phyloP scores from a whole-genome alignment of 371 early-diverging fungal genomes.

The Modicella reniformis region DNA sequence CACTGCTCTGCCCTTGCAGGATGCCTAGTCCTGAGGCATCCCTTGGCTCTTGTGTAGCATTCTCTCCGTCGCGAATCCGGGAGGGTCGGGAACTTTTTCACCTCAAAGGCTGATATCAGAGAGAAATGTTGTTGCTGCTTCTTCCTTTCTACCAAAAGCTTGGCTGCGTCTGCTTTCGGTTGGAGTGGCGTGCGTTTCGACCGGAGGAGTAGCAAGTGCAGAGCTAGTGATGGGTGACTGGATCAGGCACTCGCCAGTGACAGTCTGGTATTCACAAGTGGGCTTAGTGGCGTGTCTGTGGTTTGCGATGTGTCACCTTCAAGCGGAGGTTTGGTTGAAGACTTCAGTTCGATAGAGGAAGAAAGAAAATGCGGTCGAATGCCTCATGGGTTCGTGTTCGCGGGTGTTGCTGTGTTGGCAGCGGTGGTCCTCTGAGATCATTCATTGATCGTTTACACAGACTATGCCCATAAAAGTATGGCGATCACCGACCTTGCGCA shows the following conservation, averaged over 20 bases:
- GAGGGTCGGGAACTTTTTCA: not conserved
- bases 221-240: not conserved
- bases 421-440: no score
- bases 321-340: conserved; percentile 7
- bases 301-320: not conserved
- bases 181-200: not conserved
- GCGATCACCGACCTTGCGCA: no score
- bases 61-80: not conserved
- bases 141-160: conserved; percentile 21
- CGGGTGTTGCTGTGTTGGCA: not conserved
- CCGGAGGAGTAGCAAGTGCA: not conserved
- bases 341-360: conserved; percentile 43
- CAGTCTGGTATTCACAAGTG: not conserved
- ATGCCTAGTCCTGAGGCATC: not conserved
- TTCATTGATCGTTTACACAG: no score
- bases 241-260: not conserved
- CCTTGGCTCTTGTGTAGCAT: not conserved
- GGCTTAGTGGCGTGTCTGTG: not conserved
- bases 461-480: no score
- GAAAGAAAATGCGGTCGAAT: conserved; percentile 45
- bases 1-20: not conserved
- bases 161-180: conserved; percentile 15
- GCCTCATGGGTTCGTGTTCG: not conserved
- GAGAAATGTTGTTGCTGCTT: conserved; percentile 36
- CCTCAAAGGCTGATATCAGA: conserved; percentile 40